phyloP scores from a whole-genome alignment of 1,284 basidiomycete species.

The Boletus putidus region DNA sequence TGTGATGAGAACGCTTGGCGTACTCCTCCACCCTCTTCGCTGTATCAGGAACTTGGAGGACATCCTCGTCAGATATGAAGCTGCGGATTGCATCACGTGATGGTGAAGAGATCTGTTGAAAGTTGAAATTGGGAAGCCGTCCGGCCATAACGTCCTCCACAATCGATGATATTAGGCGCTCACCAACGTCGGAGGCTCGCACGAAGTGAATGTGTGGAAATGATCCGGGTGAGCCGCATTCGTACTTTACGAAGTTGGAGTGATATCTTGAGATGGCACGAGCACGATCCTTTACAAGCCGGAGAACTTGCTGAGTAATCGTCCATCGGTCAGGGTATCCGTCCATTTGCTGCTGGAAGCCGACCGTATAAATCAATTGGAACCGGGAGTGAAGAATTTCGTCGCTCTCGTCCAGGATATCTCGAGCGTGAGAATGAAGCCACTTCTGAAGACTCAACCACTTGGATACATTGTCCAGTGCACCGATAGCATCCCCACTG shows the following conservation, averaged over 20 bases:
- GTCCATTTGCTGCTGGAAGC: neutral
- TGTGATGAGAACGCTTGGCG: neutral
- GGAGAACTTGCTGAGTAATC: neutral
- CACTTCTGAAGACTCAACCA: slow-evolving; percentile 1
- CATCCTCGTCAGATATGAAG: neutral
- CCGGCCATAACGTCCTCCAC: neutral
- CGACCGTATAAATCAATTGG: slow-evolving; percentile 1
- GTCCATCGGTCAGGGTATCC: slow-evolving; percentile 4
- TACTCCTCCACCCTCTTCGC: neutral
- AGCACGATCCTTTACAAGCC: neutral
- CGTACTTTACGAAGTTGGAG: neutral
- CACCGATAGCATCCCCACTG: neutral
- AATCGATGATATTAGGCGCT: neutral
- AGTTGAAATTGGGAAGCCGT: neutral
- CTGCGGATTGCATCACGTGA: neutral
- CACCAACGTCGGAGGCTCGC: neutral
- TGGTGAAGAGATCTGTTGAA: neutral
- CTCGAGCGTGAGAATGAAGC: neutral
- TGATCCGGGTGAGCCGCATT: neutral
- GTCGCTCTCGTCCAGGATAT: slow-evolving; percentile 2
- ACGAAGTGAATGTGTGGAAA: neutral
- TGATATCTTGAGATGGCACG: neutral
- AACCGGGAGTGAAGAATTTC: neutral
- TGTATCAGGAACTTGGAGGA: neutral
- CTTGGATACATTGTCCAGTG: neutral